These are phyloP conservation scores for Phycomyces nitens DNA, from an alignment of 192 early-diverging fungal genomes.

Conservation along the genomic window DNA sequence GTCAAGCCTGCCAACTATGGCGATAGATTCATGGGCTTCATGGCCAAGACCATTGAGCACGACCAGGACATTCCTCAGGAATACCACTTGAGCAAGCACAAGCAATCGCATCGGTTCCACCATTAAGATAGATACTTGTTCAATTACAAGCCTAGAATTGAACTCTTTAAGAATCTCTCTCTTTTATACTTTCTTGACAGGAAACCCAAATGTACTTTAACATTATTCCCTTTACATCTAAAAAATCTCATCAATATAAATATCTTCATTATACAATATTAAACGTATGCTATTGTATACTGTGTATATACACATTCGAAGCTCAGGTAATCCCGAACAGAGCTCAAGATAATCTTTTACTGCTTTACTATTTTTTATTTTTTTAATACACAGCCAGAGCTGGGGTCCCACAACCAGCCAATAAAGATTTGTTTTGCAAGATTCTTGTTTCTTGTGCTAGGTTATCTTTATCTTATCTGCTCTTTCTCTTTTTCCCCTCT, in stretches of 20 bases:
- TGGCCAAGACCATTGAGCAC: conserved; percentile 63
- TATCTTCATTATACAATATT: background rate
- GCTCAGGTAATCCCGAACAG: background rate
- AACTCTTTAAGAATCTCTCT: background rate
- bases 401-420: too few relatives aligned
- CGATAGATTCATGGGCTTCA: conserved; percentile 85
- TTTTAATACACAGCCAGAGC: background rate
- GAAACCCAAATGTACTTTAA: too few relatives aligned
- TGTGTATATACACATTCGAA: background rate
- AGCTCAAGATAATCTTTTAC: too few relatives aligned
- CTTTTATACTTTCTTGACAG: conserved; percentile 1
- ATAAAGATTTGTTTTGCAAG: too few relatives aligned
- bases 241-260: background rate
- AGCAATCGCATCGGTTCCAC: background rate
- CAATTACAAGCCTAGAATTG: conserved; percentile 1
- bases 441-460: conserved; percentile 10
- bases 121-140: background rate
- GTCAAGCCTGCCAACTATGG: conserved; percentile 89
- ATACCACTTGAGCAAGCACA: conserved; percentile 10
- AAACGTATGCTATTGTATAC: too few relatives aligned
- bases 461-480: background rate
- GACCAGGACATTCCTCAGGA: conserved; percentile 45
- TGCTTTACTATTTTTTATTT: background rate
- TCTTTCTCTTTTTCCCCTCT: conserved; percentile 15
- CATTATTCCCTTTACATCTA: background rate